These are phyloP conservation scores for Arachnomyces sp. DNA, from an alignment of 2,329 filamentous ascomycete species.

Conservation along the genomic window DNA sequence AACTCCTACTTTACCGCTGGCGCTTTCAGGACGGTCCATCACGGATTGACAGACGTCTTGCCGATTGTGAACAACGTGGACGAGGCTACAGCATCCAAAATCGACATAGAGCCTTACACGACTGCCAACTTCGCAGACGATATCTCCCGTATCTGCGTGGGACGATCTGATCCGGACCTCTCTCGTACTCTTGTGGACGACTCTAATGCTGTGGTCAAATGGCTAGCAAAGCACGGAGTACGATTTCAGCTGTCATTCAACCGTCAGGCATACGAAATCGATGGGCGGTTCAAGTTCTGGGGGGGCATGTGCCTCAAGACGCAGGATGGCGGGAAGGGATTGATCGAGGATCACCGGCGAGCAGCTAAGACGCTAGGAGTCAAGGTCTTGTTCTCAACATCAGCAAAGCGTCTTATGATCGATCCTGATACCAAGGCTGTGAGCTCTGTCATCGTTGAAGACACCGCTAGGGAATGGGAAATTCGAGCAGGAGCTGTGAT, in stretches of 20 bases:
- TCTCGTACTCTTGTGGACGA: conserved; percentile 45
- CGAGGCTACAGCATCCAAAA: conserved; percentile 37
- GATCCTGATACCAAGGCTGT: conserved; percentile 15
- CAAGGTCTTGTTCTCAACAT: conserved; percentile 40
- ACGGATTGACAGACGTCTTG: conserved; percentile 50
- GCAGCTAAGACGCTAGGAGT: conserved; percentile 41
- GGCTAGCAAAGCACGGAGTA: conserved; percentile 49
- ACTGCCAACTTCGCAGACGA: conserved; percentile 48
- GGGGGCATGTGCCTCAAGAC: conserved; percentile 57
- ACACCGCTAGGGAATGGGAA: conserved; percentile 5
- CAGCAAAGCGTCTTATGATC: conserved; percentile 26
- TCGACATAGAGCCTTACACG: conserved; percentile 55
- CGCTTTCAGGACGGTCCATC: conserved; percentile 52
- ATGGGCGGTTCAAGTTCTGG: conserved; percentile 58
- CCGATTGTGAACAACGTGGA: conserved; percentile 56
- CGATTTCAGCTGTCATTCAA: conserved; percentile 57
- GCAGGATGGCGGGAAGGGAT: conserved; percentile 52
- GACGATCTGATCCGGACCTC: conserved; percentile 46
- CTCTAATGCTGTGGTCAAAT: conserved; percentile 46
- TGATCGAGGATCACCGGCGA: conserved; percentile 44
- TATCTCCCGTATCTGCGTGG: conserved; percentile 49
- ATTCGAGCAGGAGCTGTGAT: conserved; percentile 21
- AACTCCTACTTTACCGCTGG: conserved; percentile 61
- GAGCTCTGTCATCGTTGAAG: conserved; percentile 15
- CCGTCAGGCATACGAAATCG: conserved; percentile 58